Evolutionary conservation across 129 eudicot species (phyloP), one percentile per base, ranked within the genome.

Genomic region (Calendula officinalis): DNA sequence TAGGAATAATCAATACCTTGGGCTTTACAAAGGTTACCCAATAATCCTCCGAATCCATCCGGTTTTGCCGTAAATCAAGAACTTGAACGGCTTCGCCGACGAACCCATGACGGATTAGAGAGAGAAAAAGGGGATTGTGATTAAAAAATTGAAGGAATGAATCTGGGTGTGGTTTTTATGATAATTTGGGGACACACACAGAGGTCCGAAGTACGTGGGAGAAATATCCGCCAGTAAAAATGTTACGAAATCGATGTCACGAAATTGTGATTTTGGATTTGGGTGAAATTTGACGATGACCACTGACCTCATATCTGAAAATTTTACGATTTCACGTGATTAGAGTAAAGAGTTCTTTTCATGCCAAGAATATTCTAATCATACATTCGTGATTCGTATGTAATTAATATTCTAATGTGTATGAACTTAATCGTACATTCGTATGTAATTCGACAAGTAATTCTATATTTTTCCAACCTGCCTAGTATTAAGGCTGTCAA

Each of bases 1-100:
- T 84, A 84, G 5, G 71, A 36, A 56, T 62, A 80, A 8, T 71
- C 54, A 7, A 77, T 84, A 22, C 53, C 57, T 15, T 77, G 86
- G 1, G 81, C 53, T 35, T 80, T 50, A 36, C 90, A 84, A 42
- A 84, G 79, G 55, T 58, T 74, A 5, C 90, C 90, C 30, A 84
- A 78, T 9, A 84, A 52, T 1, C 86, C 90, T 16, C 90, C 90
- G 22, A 84, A 84, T 84, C 90, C 90, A 84, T 50, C 90, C 86
- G 41, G 86, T 84, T 35, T 75, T 69, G 69, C 90, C 90, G 56
- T 84, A 84, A 81, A 84, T 84, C 64, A 84, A 63, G 78, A 84
- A 84, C 66, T 84, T 80, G 57, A 40, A 59, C 3, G 69, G 69
- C 57, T 64, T 64, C 15, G 64, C 51, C 22, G 79, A 39, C 1